Evolutionary conservation across 75 land plant genomes (phyloP), one percentile per base, ranked within the genome.

Genomic region (Ceratopteris richardii): DNA sequence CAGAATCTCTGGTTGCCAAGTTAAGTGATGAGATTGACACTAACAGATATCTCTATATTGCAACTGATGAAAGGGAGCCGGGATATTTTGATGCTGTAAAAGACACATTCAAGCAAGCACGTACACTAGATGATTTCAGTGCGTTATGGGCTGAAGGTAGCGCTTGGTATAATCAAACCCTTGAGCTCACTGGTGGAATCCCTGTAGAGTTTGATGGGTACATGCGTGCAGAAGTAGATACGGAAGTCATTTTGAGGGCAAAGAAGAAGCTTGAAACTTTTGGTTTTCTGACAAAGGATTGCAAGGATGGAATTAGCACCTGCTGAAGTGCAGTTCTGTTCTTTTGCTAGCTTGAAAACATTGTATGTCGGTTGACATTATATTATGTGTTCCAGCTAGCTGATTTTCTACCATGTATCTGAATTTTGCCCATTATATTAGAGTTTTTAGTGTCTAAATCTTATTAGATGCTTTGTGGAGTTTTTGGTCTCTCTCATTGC

Each of bases 171-270:
- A 89, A 85, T 51, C 87, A 85, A 62, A 93, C 96, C 0, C 76
- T 31, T 44, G 33, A 28, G 1, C 63, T 93, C 22, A 86, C 81
- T 46, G 37, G 31, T 19, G 90, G 90, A 25, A 65, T 31, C 25
- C 82, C 84, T 16, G 84, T 93, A 30, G 74, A 66, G n/a, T 93
- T 93, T 75, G 98, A 93, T 77, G 95, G 90, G 18, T 88, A 88
- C 69, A 93, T 93, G 98, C 77, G 95, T 54, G 95, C 76, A 63
- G 87, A 71, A 28, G 96, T 93, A 51, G 98, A 93, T 56, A 80
- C 95, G 0, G 98, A 93, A 63, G 86, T 93, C 7, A 62, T 83
- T 50, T 85, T 79, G 43, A 85, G 85, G 54, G 95, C 84, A 43
- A 93, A 93, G 78, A 80, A 72, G n/a, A 62, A 76, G 27, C 77